phyloP scores from a whole-genome alignment of 129 eudicot species.

The Gnaphalium uliginosum region DNA sequence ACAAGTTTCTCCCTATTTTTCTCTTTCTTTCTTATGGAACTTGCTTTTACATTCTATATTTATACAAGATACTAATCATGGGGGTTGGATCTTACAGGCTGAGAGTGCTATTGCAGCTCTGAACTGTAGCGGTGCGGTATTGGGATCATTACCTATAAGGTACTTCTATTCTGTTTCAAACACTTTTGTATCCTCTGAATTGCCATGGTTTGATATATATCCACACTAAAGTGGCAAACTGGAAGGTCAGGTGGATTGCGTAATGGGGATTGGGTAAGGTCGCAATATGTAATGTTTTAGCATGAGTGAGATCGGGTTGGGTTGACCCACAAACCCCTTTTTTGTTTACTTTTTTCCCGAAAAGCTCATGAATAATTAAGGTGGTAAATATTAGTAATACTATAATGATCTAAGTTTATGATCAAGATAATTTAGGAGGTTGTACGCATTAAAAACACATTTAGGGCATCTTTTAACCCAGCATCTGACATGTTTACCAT shows the following conservation, averaged over 20 bases:
- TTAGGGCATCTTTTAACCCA: not conserved
- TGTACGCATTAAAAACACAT: not conserved
- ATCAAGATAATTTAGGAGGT: not conserved
- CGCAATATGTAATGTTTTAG: not conserved
- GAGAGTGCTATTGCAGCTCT: conserved; percentile 90
- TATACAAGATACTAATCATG: conserved; percentile 2
- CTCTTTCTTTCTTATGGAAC: not conserved
- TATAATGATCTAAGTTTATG: not conserved
- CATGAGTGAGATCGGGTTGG: not conserved
- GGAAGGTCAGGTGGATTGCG: not conserved
- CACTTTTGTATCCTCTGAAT: not conserved
- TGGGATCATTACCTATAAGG: conserved; percentile 84
- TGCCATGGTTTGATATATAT: not conserved
- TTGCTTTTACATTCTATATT: not conserved
- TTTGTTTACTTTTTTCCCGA: not conserved
- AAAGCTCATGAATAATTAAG: not conserved
- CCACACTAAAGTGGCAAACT: not conserved
- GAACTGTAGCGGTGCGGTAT: conserved; percentile 79
- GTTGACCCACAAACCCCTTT: not conserved
- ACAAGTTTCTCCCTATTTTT: not conserved
- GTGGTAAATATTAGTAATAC: not conserved
- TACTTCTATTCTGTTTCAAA: conserved; percentile 17
- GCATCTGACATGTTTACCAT: not conserved
- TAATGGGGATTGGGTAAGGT: not conserved
- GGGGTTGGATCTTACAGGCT: conserved; percentile 52